Evolutionary conservation across 805 yeast species (phyloP), one percentile per base, ranked within the genome.

Genomic region (Barnettozyma siamensis): DNA sequence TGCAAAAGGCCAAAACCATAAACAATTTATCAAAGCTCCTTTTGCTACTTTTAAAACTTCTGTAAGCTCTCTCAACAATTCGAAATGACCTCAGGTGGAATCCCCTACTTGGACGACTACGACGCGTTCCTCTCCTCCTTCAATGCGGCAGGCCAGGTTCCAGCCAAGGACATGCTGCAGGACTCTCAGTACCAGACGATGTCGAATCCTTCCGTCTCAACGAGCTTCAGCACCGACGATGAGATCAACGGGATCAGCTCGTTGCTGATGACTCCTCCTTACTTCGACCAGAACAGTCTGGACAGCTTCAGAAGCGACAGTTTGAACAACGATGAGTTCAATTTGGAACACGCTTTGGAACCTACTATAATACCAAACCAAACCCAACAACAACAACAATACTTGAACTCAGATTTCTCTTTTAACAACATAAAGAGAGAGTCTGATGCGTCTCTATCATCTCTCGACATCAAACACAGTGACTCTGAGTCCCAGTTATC

Each of bases 61-160:
- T n/a, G n/a, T n/a, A n/a, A n/a, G n/a, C n/a, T 23, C 26, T 23
- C 26, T 23, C 10, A 7, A 7, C 7, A 23, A 10, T 23, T 23
- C 7, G n/a, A 5, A 26, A 26, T 26, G 29, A 13, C 29, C 5
- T 26, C 29, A 5, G 11, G 13, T 8, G 29, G 29, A 11, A 59
- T 56, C 60, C 28, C 60, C 1, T 51, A 57, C 45, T 47, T 59
- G 39, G 62, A 59, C 23, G 62, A 59, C 44, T 58, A 59, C 44
- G 64, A 58, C 35, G 54, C 58, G 30, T 55, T 59, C 32, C 44
- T 59, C 18, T 56, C 59, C 11, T 54, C 62, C 9, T 51, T 56
- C 31, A 47, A 37, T 33, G 26, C 24, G 36, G 34, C 35, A 31
- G 33, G 20, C 42, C 34, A 35, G 40, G 38, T 32, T 30, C 31